A percentile compares a stretch with the other conserved stretches of the same genome.
phyloP scores from a whole-genome alignment of 1,139 yeast species.

The Hyphopichia fennica region DNA sequence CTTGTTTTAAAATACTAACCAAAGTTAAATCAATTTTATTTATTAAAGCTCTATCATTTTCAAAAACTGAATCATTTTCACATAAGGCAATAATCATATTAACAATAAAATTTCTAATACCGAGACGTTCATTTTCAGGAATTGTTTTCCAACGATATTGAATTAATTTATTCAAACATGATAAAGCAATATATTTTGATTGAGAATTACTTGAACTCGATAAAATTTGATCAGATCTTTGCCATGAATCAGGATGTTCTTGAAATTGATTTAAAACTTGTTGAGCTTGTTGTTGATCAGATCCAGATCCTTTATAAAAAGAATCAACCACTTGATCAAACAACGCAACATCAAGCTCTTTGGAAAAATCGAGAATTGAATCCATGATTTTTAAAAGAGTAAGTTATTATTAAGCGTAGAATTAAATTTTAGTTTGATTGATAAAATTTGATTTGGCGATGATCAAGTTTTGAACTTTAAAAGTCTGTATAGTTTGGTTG shows the following conservation, averaged over 20 bases:
- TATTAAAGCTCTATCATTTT: slow-evolving; percentile 75
- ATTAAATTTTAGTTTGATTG: too few relatives aligned
- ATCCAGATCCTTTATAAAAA: slow-evolving; percentile 77
- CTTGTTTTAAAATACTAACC: slow-evolving; percentile 93
- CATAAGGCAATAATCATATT: slow-evolving; percentile 92
- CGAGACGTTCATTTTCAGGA: slow-evolving; percentile 81
- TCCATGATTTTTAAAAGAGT: slow-evolving; percentile 58
- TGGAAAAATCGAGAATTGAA: slow-evolving; percentile 79
- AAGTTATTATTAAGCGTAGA: not conserved
- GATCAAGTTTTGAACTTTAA: not conserved
- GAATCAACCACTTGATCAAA: slow-evolving; percentile 85
- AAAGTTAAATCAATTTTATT: slow-evolving; percentile 92
- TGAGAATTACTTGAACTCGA: slow-evolving; percentile 80
- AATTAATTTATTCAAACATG: slow-evolving; percentile 85
- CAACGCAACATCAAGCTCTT: slow-evolving; percentile 74
- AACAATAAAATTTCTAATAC: slow-evolving; percentile 87
- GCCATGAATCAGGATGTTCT: slow-evolving; percentile 96
- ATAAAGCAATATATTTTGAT: slow-evolving; percentile 87
- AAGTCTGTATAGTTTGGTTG: not conserved
- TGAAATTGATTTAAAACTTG: slow-evolving; percentile 82
- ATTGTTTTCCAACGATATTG: slow-evolving; percentile 92
- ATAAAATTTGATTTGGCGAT: too few relatives aligned
- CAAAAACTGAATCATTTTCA: slow-evolving; percentile 78
- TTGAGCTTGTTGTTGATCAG: slow-evolving; percentile 82
- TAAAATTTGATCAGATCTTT: slow-evolving; percentile 84